Evolutionary conservation across 352 stramenopile species (phyloP), one percentile per base, ranked within the genome.

Genomic region (Globisporangium recalcitrans): DNA sequence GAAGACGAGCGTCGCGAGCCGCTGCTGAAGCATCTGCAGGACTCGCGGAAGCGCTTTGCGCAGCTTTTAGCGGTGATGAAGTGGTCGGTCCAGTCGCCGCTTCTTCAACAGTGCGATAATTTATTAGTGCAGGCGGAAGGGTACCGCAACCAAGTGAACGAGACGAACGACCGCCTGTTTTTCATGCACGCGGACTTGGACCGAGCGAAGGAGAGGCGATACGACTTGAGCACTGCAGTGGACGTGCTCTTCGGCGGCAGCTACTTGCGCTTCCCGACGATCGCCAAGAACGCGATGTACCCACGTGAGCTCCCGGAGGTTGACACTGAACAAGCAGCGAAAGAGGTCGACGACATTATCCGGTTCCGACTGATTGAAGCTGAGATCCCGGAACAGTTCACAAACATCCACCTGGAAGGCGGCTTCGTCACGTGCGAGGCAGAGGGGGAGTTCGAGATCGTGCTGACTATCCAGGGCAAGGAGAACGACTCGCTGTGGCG

Each of bases 151-250:
- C 83, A 91, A 40, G 68, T 78, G 48, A 91, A 92, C 64, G 85
- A 94, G 68, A 90, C 81, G 21, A 91, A 91, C 46, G 85, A 94
- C 54, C 80, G 85, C 9, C 67, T 94, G 11, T 94, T 91, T 65
- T 92, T 92, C 73, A 82, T 94, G 74, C 85, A 94, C 62, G 78
- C 80, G 21, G 82, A 94, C 64, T 65, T 94, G 34, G 75, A 92
- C 55, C 85, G 83, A 36, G 85, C 83, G 21, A 92, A 91, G 60
- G 83, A 95, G 57, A 78, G 85, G 0, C 74, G 72, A 14, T 95
- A 95, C 54, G 85, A 95, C 65, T 69, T 95, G 19, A 90, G 77
- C 46, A 93, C 85, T 1, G 83, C 85, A 0, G 78, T 91, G 10
- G 85, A 95, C 51, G 83, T 95, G 61, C 73, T 95, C 11, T 95